Base-by-base conservation (phyloP, 1,284 basidiomycete genomes). In the Rhodofomes roseus region DNA sequence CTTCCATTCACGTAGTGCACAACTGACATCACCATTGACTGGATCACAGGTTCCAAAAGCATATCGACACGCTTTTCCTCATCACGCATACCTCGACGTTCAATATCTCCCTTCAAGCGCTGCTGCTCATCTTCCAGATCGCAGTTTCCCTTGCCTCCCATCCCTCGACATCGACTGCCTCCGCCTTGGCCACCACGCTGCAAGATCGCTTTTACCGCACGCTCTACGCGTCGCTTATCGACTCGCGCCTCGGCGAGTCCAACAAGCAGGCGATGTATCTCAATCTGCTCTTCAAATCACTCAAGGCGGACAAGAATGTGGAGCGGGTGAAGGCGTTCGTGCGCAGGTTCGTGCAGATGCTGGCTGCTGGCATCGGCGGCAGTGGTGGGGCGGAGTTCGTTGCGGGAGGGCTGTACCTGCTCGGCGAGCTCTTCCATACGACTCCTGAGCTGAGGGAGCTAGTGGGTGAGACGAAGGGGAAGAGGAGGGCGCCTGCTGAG, bases 211-310 rank as follows among this genome's bases (percentile, higher is more conserved):
- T 95, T 78, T 98, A 95, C 77, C 87, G 95, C 52, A 88, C 93
- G 0, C 79, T 99, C 0, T 99, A 99, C 71, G 86, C 89, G 31
- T 96, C 94, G 1, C 78, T 99, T 6, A 84, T 92, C 39, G 96
- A 99, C 69, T 77, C 80, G 0, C 87, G 97, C 12, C 81, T 99
- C 5, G 81, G 87, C 18, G 81, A 82, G 1, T 95, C 95, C 18
- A 93, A 91, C 31, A 98, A 99, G 73, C 95, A 98, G 73, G 94
- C 96, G 8, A 93, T 99, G 89, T 99, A 98, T 74, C 84, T 99
- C 65, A 99, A 99, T 73, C 77, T 99, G 22, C 75, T 98, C 22
- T 96, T 97, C 84, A 96, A 95, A 71, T 89, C 93, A 18, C 77
- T 98, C 66, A 97, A 97, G 74, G 81, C 81, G 2, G 96, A 98